Percentiles rank a stretch among this genome's conserved stretches.
phyloP scores from a whole-genome alignment of 148 eudicot species.

The Amaranthus cruentus region DNA sequence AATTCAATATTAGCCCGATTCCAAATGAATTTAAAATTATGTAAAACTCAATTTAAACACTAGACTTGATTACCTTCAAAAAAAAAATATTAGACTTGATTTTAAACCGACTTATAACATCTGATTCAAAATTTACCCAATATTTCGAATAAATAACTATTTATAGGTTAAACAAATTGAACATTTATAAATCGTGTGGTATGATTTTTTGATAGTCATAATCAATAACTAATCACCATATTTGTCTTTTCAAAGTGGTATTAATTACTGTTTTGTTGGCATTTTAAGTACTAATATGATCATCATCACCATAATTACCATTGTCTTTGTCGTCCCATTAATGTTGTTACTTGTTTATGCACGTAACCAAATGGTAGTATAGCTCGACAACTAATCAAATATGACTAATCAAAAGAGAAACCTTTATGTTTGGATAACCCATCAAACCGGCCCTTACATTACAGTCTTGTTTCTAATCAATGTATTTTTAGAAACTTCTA shows the following conservation, averaged over 20 bases:
- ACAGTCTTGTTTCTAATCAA: not conserved
- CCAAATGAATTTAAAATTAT: no score
- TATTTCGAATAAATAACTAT: not conserved
- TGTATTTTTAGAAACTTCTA: not conserved
- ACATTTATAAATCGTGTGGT: not conserved
- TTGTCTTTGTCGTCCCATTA: slow-evolving; percentile 2
- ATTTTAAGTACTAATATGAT: not conserved
- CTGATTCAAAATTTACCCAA: no score
- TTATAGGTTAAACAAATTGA: not conserved
- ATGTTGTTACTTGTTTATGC: slow-evolving; percentile 6
- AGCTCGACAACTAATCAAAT: not conserved
- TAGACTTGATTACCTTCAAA: no score
- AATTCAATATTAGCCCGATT: no score
- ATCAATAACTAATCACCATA: not conserved
- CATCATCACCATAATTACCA: not conserved
- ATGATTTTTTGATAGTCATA: not conserved
- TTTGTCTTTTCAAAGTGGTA: not conserved
- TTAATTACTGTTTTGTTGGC: not conserved
- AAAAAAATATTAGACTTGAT: no score
- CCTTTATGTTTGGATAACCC: not conserved
- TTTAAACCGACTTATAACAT: no score
- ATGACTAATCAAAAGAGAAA: not conserved
- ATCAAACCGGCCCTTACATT: not conserved
- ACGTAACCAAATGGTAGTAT: not conserved
- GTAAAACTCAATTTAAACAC: no score